These are phyloP conservation scores for Trichoderma erinaceum DNA, from an alignment of 495 filamentous ascomycete species.

Conservation along the genomic window DNA sequence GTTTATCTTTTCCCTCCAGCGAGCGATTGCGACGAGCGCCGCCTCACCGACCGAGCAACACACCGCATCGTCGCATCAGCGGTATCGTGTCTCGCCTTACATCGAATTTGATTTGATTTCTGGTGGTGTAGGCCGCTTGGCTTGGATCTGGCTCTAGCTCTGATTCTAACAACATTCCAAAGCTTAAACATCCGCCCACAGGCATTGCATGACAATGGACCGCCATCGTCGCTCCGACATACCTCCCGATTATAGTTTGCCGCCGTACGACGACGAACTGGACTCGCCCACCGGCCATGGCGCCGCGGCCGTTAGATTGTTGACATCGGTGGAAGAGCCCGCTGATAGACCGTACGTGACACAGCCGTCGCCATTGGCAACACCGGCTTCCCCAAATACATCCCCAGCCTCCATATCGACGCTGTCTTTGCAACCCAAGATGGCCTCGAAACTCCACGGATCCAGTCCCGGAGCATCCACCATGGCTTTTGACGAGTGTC, in stretches of 20 bases:
- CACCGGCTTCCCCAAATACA: conserved; percentile 2
- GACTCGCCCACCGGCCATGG: conserved; percentile 32
- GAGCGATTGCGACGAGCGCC: neutral
- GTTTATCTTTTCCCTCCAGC: neutral
- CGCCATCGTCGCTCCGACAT: conserved; percentile 27
- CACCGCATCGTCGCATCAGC: neutral
- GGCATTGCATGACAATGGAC: conserved; percentile 34
- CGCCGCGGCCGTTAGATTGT: conserved; percentile 41
- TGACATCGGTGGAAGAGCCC: conserved; percentile 47
- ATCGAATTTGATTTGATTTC: neutral
- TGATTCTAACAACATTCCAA: neutral
- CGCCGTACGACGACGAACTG: conserved; percentile 36
- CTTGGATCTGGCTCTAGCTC: neutral
- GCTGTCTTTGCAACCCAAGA: neutral
- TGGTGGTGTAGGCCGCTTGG: neutral
- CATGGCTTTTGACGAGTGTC: conserved; percentile 12
- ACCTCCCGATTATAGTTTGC: conserved; percentile 40
- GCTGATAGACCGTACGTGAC: conserved; percentile 40
- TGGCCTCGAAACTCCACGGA: conserved; percentile 8
- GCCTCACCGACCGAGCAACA: neutral
- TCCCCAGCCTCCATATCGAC: neutral
- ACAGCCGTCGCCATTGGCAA: conserved; percentile 25
- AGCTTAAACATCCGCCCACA: neutral
- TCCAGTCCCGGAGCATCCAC: neutral
- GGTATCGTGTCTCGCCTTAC: neutral